phyloP scores from a whole-genome alignment of 2,329 filamentous ascomycete species.

The Neocucurbitaria cava region DNA sequence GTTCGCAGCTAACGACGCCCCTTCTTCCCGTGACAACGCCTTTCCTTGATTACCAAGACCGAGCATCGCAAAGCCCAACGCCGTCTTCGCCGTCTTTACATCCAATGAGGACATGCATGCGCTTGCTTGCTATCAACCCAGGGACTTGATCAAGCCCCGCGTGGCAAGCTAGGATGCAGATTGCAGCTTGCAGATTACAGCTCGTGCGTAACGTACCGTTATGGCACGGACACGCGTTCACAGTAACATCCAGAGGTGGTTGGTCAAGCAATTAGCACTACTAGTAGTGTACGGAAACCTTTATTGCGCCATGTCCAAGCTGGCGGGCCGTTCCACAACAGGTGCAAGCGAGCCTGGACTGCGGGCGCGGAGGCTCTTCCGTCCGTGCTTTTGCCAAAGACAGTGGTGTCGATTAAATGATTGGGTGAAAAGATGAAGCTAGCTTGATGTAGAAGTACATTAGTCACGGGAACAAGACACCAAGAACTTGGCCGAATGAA shows the following conservation, averaged over 20 bases:
- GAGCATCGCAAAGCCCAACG: constrained; percentile 1
- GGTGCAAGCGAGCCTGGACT: constrained; percentile 5
- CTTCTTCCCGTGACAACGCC: background rate
- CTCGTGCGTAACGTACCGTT: too few relatives aligned
- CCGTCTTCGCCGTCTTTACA: constrained; percentile 5
- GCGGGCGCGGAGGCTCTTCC: constrained; percentile 6
- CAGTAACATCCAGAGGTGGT: background rate
- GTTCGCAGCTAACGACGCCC: constrained; percentile 13
- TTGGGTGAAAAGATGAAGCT: background rate
- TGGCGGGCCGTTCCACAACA: constrained; percentile 17
- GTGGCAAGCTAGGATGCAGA: constrained; percentile 2
- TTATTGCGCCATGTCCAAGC: background rate
- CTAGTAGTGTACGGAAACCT: background rate
- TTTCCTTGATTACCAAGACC: background rate
- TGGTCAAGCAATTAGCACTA: too few relatives aligned
- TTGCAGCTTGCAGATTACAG: too few relatives aligned
- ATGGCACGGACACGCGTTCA: constrained; percentile 6
- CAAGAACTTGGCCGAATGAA: background rate
- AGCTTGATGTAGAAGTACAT: background rate
- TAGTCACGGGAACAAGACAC: background rate
- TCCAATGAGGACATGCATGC: constrained; percentile 7
- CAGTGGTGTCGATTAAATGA: background rate
- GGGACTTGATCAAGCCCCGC: background rate
- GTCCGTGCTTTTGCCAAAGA: background rate
- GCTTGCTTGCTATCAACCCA: background rate